Evolutionary conservation across 371 early-diverging fungal species (phyloP).

Genomic region (Mucor circinelloides): DNA sequence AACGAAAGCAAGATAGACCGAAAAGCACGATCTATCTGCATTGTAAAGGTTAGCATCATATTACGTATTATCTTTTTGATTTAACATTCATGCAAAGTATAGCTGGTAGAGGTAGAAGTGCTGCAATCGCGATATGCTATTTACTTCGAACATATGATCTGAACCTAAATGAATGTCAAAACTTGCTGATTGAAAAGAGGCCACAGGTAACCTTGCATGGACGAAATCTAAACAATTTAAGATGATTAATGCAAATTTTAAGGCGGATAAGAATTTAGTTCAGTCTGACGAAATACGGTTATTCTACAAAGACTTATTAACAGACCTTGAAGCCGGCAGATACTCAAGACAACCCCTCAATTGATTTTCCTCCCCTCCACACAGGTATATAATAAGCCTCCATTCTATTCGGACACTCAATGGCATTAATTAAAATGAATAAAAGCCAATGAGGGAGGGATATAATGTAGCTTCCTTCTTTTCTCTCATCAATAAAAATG

Average conservation of each 20-base stretch:
- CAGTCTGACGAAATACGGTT: constrained; percentile 34
- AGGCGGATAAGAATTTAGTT: constrained; percentile 46
- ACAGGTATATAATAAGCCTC: not conserved
- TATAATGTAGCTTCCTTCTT: not conserved
- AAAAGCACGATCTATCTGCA: constrained; percentile 38
- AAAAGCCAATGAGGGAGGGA: not conserved
- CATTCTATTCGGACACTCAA: not conserved
- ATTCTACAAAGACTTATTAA: constrained; percentile 39
- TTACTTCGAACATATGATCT: constrained; percentile 37
- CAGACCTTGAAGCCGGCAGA: constrained; percentile 29
- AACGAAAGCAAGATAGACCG: constrained; percentile 13
- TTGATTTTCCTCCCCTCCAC: not conserved
- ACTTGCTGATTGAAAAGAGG: constrained; percentile 29
- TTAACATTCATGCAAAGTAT: not conserved
- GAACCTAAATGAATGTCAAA: constrained; percentile 32
- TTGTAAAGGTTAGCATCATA: constrained; percentile 41
- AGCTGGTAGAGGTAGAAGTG: constrained; percentile 55
- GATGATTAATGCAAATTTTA: not conserved
- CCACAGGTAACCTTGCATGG: constrained; percentile 30
- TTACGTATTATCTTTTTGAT: not conserved
- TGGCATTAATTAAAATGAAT: constrained; percentile 2
- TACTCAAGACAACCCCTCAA: not conserved
- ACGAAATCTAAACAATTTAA: not conserved
- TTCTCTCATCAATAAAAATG: not conserved
- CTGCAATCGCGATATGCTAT: constrained; percentile 45